Evolutionary conservation across 441 rosid species (phyloP).

Genomic region (Populus hybrid): DNA sequence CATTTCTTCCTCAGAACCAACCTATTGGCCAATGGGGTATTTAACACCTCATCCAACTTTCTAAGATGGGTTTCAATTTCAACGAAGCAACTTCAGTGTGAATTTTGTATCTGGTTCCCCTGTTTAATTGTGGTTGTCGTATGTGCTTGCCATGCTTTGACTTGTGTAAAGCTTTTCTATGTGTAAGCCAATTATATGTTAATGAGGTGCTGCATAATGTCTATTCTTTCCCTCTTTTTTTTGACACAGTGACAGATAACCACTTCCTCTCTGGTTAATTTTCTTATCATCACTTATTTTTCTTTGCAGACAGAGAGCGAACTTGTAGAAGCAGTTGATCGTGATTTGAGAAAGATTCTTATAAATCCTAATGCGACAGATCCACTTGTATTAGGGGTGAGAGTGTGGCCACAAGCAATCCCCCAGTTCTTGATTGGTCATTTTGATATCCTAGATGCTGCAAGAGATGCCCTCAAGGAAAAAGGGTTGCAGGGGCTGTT

Average conservation of each 20-base stretch:
- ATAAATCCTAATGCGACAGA: slow-evolving; percentile 66
- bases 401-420: slow-evolving; percentile 85
- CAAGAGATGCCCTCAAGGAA: slow-evolving; percentile 46
- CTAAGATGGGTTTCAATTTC: no score
- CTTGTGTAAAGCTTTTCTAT: no score
- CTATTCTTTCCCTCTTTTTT: background rate
- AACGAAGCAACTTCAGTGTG: no score
- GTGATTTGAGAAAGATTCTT: slow-evolving; percentile 85
- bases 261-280: background rate
- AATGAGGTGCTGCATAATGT: background rate
- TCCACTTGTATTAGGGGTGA: slow-evolving; percentile 61
- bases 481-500: slow-evolving; percentile 64
- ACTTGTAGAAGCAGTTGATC: slow-evolving; percentile 76
- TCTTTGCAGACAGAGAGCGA: slow-evolving; percentile 50
- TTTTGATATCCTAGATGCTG: slow-evolving; percentile 58
- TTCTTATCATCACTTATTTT: slow-evolving; percentile 9
- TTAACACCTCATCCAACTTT: no score
- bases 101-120: no score
- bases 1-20: no score
- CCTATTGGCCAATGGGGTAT: no score
- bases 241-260: background rate
- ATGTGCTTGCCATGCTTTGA: no score
- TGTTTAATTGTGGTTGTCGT: no score
- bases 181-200: background rate
- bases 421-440: slow-evolving; percentile 89